phyloP scores from a whole-genome alignment of 352 stramenopile genomes.

The Phytopythium boreale region DNA sequence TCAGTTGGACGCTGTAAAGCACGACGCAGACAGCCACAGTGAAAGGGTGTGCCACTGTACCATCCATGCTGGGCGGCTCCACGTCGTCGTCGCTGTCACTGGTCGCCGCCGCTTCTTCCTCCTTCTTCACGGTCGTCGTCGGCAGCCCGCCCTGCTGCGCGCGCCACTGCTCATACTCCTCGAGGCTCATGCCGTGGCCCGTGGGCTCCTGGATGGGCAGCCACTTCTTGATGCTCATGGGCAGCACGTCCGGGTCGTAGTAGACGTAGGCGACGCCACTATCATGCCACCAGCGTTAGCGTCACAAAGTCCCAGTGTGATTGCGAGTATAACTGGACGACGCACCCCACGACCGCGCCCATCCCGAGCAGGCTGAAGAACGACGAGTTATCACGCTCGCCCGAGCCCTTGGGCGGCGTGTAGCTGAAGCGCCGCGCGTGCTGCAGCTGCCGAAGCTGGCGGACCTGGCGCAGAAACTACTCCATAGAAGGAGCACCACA shows the following conservation, averaged over 20 bases:
- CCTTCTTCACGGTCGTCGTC: conserved; percentile 22
- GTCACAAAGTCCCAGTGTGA: not conserved
- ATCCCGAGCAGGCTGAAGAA: conserved; percentile 78
- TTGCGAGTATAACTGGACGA: not conserved
- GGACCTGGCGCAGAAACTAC: conserved; percentile 28
- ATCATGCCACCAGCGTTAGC: not conserved
- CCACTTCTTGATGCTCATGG: conserved; percentile 66
- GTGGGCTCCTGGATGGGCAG: conserved; percentile 79
- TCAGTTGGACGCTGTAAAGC: no score
- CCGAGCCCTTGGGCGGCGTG: conserved; percentile 51
- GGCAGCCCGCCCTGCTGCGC: conserved; percentile 61
- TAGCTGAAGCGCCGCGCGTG: conserved; percentile 64
- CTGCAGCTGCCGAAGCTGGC: conserved; percentile 19
- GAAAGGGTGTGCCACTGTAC: conserved; percentile 6
- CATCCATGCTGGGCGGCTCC: conserved; percentile 30
- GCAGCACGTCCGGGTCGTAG: conserved; percentile 82
- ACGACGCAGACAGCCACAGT: no score
- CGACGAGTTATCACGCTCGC: conserved; percentile 72
- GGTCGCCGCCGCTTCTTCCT: conserved; percentile 24
- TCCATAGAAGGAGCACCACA: not conserved
- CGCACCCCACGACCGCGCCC: conserved; percentile 56
- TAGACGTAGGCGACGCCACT: conserved; percentile 82
- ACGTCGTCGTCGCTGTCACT: conserved; percentile 35
- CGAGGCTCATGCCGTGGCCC: conserved; percentile 81
- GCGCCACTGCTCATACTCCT: conserved; percentile 86